Evolutionary conservation across 2,329 filamentous ascomycete species (phyloP).

Genomic region (Arthroderma sp.): DNA sequence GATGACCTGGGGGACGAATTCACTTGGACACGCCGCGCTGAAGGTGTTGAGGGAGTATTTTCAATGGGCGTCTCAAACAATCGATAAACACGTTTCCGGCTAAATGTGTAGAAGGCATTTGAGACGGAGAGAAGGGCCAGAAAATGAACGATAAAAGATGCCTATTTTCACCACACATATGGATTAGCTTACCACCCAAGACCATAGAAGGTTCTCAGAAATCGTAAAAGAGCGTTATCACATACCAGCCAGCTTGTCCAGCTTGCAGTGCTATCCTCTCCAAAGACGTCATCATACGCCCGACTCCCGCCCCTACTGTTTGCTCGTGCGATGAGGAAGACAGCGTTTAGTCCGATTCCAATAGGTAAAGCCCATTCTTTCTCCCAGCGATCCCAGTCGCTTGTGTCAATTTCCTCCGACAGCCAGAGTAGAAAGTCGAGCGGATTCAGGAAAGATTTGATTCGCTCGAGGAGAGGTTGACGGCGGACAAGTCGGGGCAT

Average conservation of each 20-base stretch:
- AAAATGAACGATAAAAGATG: constrained; percentile 56
- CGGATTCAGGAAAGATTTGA: constrained; percentile 68
- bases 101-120: constrained; percentile 74
- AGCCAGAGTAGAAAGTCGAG: constrained; percentile 84
- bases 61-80: constrained; percentile 83
- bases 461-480: constrained; percentile 64
- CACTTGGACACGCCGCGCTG: constrained; percentile 75
- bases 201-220: neutral
- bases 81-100: constrained; percentile 71
- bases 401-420: constrained; percentile 82
- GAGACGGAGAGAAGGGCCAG: constrained; percentile 53
- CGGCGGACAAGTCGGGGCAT: constrained; percentile 76
- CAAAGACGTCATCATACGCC: constrained; percentile 69
- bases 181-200: constrained; percentile 5
- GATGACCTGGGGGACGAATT: constrained; percentile 67
- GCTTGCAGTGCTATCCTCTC: constrained; percentile 49
- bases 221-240: constrained; percentile 6
- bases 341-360: constrained; percentile 61
- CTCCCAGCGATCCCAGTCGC: constrained; percentile 70
- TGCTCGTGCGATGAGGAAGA: constrained; percentile 70
- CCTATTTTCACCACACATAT: constrained; percentile 32
- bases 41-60: constrained; percentile 60
- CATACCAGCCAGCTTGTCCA: constrained; percentile 56
- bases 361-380: constrained; percentile 62
- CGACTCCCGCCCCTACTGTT: constrained; percentile 48